Conservation (phyloP, 2,329 filamentous ascomycete species). For the Diatrype stigma region DNA sequence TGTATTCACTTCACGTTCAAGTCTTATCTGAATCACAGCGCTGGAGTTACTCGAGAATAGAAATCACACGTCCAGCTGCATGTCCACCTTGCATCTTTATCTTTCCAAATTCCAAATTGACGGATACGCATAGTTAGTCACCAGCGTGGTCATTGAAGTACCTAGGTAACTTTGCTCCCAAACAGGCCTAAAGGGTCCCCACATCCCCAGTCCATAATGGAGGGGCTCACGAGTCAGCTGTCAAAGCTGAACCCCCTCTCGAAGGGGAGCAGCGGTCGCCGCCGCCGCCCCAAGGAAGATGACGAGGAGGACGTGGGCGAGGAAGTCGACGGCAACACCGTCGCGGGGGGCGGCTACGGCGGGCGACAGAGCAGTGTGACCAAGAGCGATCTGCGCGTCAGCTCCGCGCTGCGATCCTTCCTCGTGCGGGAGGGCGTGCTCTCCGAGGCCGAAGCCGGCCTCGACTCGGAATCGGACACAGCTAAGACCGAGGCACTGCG, state of each 20-base stretch:
- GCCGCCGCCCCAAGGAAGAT: conserved; percentile 14
- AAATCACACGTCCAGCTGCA: no score
- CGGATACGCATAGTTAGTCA: no score
- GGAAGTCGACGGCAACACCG: conserved; percentile 42
- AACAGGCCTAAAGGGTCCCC: no score
- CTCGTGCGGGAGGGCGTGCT: conserved; percentile 51
- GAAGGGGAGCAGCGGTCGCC: conserved; percentile 12
- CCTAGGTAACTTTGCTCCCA: no score
- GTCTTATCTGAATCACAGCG: no score
- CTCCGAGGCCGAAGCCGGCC: conserved; percentile 40
- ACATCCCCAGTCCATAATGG: conserved; percentile 4
- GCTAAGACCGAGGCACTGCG: conserved; percentile 39
- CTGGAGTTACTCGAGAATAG: no score
- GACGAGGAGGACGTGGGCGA: conserved; percentile 52
- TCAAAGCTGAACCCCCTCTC: conserved; percentile 38
- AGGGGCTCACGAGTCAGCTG: conserved; percentile 23
- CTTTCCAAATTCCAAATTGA: no score
- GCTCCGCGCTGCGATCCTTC: conserved; percentile 52
- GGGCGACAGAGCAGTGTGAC: conserved; percentile 42
- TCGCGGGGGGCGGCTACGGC: conserved; percentile 58
- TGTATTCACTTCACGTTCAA: no score
- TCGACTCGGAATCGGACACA: conserved; percentile 41
- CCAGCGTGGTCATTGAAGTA: no score
- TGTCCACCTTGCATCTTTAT: no score
- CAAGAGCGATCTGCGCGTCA: conserved; percentile 54